Base-by-base conservation (phyloP, 345 rosid species). In the Schrenkiella parvula region DNA sequence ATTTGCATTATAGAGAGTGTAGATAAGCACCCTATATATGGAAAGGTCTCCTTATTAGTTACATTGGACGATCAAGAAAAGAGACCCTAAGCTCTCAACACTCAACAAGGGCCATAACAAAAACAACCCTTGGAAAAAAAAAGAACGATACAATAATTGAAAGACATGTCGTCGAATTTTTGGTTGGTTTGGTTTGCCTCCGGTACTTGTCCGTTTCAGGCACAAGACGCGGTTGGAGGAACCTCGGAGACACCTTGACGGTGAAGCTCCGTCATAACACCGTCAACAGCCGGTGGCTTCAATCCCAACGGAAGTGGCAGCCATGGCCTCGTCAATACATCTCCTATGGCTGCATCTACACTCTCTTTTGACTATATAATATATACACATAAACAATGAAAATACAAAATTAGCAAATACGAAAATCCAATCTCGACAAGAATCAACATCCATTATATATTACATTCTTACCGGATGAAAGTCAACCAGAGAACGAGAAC, bases 281-380 rank as follows among this genome's bases (percentile, higher is more conserved):
- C 64, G 10, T 89, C 96, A 0, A 82, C 41, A 3, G 95, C 82
- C 6, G 88, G 98, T 44, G 97, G 89, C 66, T 88, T 89, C 15
- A 89, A 75, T 21, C 91, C 90, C 3, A 93, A 86, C 26, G 96
- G 97, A 44, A 91, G 96, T 56, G 95, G 93, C 64, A 78, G 79
- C 93, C 93, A 82, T 65, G 97, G 95, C 74, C 90, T 93, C 2
- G 83, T 69, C 73, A 95, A 71, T 76, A 81, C 95, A 72, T 89
- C 99, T 78, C 80, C 92, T 2, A 91, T 83, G 41, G 86, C 88
- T 55, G 85, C 89, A 18, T 95, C 92, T 25, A 84, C 76, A 54
- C 87, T 87, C 83, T 93, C 96, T 5, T 84, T 84, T 19, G 92
- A 84, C 89, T 90, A 78, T 43, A 41, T 28, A 53, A 41, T 28